These are phyloP conservation scores for Westerdykella ornata DNA, from an alignment of 2,329 filamentous ascomycete genomes.

Conservation along the genomic window DNA sequence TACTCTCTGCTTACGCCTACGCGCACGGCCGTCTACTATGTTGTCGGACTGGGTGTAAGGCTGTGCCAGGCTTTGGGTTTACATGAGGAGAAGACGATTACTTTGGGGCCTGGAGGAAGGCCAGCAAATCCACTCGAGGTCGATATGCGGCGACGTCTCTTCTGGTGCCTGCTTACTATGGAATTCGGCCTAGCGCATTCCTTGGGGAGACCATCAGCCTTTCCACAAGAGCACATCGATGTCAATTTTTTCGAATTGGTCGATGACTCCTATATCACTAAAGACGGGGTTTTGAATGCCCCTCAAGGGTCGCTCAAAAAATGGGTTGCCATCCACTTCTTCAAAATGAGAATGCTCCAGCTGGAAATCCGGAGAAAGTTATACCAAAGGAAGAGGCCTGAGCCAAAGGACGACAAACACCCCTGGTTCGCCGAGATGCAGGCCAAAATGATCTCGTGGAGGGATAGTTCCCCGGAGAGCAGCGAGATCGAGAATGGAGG, in stretches of 20 bases:
- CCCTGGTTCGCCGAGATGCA: slow-evolving; percentile 83
- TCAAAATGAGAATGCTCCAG: slow-evolving; percentile 82
- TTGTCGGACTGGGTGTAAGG: slow-evolving; percentile 79
- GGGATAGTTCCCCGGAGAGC: slow-evolving; percentile 50
- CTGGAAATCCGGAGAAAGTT: slow-evolving; percentile 79
- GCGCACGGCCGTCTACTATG: slow-evolving; percentile 85
- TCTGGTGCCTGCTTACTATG: slow-evolving; percentile 84
- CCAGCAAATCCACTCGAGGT: slow-evolving; percentile 65
- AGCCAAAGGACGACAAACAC: slow-evolving; percentile 71
- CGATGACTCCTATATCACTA: slow-evolving; percentile 76
- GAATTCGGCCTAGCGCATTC: slow-evolving; percentile 82
- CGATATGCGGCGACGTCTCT: slow-evolving; percentile 81
- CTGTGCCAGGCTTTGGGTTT: slow-evolving; percentile 85
- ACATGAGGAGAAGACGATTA: slow-evolving; percentile 82
- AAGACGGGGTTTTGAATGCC: slow-evolving; percentile 61
- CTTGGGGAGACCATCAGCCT: slow-evolving; percentile 78
- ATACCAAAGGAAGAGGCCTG: slow-evolving; percentile 74
- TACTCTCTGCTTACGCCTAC: slow-evolving; percentile 92
- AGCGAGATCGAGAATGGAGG: slow-evolving; percentile 65
- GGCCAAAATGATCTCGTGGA: slow-evolving; percentile 71
- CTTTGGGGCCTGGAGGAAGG: slow-evolving; percentile 53
- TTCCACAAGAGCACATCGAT: slow-evolving; percentile 78
- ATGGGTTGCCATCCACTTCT: slow-evolving; percentile 83
- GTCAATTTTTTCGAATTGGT: slow-evolving; percentile 78
- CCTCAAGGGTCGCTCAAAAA: slow-evolving; percentile 75